Percentiles rank a stretch among this genome's conserved stretches.
Evolutionary conservation across 2,329 filamentous ascomycete species (phyloP).

Genomic region (Madurella mycetomatis): DNA sequence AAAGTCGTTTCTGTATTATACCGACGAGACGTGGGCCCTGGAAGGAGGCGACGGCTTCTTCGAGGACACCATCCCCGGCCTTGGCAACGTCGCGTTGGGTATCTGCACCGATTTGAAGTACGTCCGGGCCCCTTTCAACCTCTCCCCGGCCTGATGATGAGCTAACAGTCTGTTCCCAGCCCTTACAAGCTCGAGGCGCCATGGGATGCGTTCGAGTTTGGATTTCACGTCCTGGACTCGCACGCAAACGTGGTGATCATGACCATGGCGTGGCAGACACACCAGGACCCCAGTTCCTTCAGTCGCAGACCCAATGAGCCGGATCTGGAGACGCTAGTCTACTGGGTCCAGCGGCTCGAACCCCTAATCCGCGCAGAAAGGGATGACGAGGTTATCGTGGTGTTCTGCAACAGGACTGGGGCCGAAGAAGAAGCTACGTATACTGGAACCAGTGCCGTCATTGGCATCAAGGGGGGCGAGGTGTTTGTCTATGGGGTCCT

Average conservation of each 20-base stretch:
- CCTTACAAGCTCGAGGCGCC: conserved; percentile 49
- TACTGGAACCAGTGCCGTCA: conserved; percentile 68
- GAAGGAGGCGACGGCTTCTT: conserved; percentile 52
- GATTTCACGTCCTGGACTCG: conserved; percentile 52
- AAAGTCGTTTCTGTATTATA: conserved; percentile 55
- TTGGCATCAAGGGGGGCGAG: conserved; percentile 61
- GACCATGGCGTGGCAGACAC: conserved; percentile 74
- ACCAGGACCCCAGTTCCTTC: conserved; percentile 44
- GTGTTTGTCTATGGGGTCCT: conserved; percentile 66
- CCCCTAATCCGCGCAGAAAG: conserved; percentile 53
- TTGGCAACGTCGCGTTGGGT: conserved; percentile 53
- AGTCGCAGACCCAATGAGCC: conserved; percentile 52
- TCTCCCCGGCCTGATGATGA: neutral
- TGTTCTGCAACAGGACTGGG: conserved; percentile 68
- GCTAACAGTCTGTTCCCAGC: conserved; percentile 31
- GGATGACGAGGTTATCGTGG: conserved; percentile 58
- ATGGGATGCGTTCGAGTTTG: conserved; percentile 48
- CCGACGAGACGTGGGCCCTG: conserved; percentile 58
- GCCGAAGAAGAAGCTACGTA: conserved; percentile 63
- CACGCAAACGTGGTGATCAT: conserved; percentile 62
- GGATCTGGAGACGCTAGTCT: conserved; percentile 68
- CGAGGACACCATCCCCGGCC: conserved; percentile 38
- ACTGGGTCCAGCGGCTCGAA: conserved; percentile 69
- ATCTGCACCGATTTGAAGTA: conserved; percentile 66
- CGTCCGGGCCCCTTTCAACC: conserved; percentile 29